These are phyloP conservation scores for Populus simonii DNA, from an alignment of 345 rosid species.

Conservation along the genomic window DNA sequence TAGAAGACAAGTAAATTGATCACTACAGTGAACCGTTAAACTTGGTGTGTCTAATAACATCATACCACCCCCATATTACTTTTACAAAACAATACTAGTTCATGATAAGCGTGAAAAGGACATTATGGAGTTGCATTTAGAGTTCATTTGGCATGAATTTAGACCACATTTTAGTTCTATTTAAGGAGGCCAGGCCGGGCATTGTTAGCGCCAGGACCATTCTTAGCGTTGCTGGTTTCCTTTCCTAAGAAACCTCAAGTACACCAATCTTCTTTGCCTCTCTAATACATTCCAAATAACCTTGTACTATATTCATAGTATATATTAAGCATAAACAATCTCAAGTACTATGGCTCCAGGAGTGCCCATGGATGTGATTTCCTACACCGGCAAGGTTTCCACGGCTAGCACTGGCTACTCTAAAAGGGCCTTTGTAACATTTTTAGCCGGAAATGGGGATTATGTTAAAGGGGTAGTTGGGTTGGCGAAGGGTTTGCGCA, in stretches of 20 bases:
- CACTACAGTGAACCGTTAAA: too few species aligned
- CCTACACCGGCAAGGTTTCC: conserved; percentile 32
- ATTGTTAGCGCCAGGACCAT: conserved; percentile 12
- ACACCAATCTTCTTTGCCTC: background rate
- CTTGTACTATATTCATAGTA: background rate
- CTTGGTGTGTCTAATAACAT: too few species aligned
- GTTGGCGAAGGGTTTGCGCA: conserved; percentile 25
- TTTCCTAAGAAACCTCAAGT: conserved; percentile 26
- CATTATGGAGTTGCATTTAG: conserved; percentile 23
- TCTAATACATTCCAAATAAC: background rate
- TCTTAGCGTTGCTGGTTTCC: conserved; percentile 24
- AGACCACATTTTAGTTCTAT: conserved; percentile 23
- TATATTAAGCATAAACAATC: background rate
- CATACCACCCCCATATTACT: background rate
- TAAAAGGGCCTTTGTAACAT: conserved; percentile 39
- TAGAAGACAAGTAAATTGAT: too few species aligned
- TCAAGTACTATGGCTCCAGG: conserved; percentile 40
- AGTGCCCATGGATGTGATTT: conserved; percentile 26
- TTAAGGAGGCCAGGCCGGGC: conserved; percentile 19
- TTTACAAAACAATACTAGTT: background rate
- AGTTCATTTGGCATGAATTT: conserved; percentile 29
- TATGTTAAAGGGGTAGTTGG: conserved; percentile 27
- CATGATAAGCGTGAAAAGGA: conserved; percentile 11
- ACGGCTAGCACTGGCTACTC: conserved; percentile 20
- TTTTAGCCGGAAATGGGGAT: conserved; percentile 24